phyloP scores from a whole-genome alignment of 2,329 filamentous ascomycete species.

The Cryphonectria naterciae region DNA sequence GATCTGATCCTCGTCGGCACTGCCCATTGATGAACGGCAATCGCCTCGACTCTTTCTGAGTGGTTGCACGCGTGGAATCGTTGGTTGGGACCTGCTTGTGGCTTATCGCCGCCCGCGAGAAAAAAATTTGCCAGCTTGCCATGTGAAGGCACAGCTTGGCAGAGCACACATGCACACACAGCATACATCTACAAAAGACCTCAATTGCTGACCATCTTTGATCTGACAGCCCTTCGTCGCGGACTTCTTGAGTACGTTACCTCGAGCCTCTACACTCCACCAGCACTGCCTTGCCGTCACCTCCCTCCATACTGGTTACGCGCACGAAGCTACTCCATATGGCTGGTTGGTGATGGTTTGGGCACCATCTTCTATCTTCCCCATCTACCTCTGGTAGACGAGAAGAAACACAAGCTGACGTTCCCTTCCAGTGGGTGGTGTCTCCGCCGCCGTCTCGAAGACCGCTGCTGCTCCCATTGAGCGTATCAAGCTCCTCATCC shows the following conservation, averaged over 20 bases:
- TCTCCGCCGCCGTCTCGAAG: conserved; percentile 99
- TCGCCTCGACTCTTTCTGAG: conserved; percentile 18
- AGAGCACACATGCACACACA: conserved; percentile 31
- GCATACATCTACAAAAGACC: conserved; percentile 3
- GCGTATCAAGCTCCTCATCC: conserved; percentile 99
- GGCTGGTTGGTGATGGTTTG: conserved; percentile 2
- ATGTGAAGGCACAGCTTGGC: conserved; percentile 25
- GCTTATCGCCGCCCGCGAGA: conserved; percentile 25
- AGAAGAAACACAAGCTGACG: conserved; percentile 25
- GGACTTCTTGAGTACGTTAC: conserved; percentile 95
- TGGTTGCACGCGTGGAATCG: conserved; percentile 4
- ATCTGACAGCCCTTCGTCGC: conserved; percentile 81
- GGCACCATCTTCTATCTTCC: not conserved
- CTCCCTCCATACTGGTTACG: not conserved
- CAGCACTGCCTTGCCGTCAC: not conserved
- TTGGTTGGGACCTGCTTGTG: conserved; percentile 5
- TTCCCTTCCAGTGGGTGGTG: conserved; percentile 86
- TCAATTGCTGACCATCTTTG: conserved; percentile 24
- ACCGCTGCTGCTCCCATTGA: conserved; percentile 99
- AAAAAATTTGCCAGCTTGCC: conserved; percentile 25
- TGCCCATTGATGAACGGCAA: conserved; percentile 8
- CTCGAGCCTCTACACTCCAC: conserved; percentile 8
- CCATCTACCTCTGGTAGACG: not conserved
- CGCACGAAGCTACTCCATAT: not conserved
- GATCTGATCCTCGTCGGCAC: not conserved